Evolutionary conservation across 2,329 filamentous ascomycete species (phyloP), one percentile per base, ranked within the genome.

Genomic region (Phoma herbarum): DNA sequence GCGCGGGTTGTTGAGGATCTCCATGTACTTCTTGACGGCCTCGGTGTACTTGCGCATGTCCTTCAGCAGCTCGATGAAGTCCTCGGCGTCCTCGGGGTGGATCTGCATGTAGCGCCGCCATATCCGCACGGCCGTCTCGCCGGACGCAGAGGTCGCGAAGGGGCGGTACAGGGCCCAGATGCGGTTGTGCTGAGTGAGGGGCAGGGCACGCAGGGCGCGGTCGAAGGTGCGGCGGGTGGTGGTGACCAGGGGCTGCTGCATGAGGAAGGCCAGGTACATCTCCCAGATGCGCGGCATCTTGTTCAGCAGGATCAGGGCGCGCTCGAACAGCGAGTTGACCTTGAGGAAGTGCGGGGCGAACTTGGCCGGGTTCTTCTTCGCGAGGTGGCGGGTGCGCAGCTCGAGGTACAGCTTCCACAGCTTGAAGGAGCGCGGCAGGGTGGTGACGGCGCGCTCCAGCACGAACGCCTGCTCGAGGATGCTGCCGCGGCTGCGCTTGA

Each of bases 241-340:
- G 8, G 94, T 97, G 61, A 99, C 88, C 52, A 96, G 82, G n/a
- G 95, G 95, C 76, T 99, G 95, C 72, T 91, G 88, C 74, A 94
- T 87, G 57, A 99, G 83, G 74, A 99, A 98, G 47, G 86, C 86
- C 62, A 99, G 87, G 76, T 97, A 99, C 88, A 98, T 92, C 76
- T 97, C 93, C 96, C 95, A 99, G 74, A 99, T 95, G 66, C 88
- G 87, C 23, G 96, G 95, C 95, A 99, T 99, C 81, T 99, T 99
- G 81, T 99, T 97, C 62, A 99, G 85, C 39, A 99, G 84, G 58
- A 97, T 91, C 50, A 99, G 82, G 3, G 95, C 93, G 68, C 92
- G 87, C 80, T 99, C 95, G 75, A 97, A 99, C 39, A 98, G 86
- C 52, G 91, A 85, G 76, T 99, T 99, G 75, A 98, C 93, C 79